Percentiles rank a stretch among this genome's conserved stretches.
Conservation (phyloP, 768 basidiomycete genomes). For the Boletus pseudo-olivaceus region DNA sequence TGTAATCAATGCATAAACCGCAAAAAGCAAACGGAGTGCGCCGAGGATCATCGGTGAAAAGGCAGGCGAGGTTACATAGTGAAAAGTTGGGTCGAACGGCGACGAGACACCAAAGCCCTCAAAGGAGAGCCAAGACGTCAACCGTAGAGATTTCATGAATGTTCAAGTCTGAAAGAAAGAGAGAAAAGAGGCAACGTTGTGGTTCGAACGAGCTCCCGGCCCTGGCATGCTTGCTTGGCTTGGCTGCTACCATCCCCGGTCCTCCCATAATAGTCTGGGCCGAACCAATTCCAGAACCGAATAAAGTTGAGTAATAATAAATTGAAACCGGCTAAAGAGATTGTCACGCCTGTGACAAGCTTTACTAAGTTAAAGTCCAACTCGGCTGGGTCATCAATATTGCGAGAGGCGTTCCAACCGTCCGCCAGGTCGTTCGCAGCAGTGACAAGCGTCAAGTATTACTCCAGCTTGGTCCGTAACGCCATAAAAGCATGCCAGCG, state of each 20-base stretch:
- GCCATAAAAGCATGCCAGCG: constrained; percentile 55
- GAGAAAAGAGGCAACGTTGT: not conserved
- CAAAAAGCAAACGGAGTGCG: constrained; percentile 44
- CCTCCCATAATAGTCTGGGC: not conserved
- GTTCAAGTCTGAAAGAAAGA: not conserved
- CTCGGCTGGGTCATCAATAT: constrained; percentile 29
- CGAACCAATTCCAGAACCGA: not conserved
- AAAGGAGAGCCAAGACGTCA: constrained; percentile 9
- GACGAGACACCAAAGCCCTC: constrained; percentile 32
- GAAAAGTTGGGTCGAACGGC: constrained; percentile 39
- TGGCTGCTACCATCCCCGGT: not conserved
- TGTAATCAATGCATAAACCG: constrained; percentile 45
- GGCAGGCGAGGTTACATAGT: constrained; percentile 41
- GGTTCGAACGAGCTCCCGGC: not conserved
- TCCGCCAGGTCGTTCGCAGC: constrained; percentile 50
- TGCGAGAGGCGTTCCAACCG: constrained; percentile 48
- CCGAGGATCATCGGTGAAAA: constrained; percentile 45
- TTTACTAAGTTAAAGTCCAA: constrained; percentile 43
- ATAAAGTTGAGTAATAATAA: not conserved
- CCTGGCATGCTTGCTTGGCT: not conserved
- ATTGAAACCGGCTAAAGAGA: not conserved
- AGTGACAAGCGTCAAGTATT: constrained; percentile 51
- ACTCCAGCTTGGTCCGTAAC: constrained; percentile 49
- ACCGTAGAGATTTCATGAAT: constrained; percentile 1
- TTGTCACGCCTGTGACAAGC: not conserved